These are phyloP conservation scores for Eucalyptus erythrocorys DNA, from an alignment of 345 rosid species.

Conservation along the genomic window DNA sequence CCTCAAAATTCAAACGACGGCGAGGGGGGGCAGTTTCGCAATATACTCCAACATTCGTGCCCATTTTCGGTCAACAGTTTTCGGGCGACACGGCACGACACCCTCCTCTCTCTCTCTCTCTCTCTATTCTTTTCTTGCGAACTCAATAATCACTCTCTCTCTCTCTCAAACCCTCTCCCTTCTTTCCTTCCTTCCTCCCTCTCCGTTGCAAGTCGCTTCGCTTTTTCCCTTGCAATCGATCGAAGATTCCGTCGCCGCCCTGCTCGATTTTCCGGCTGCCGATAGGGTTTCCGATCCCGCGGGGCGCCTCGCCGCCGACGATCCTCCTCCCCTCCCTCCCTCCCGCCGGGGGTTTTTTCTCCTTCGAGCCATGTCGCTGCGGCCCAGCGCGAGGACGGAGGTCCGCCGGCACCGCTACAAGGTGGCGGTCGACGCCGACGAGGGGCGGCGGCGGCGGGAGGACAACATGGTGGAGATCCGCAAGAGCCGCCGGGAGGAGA, in stretches of 20 bases:
- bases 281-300: not conserved
- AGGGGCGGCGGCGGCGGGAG: constrained; percentile 81
- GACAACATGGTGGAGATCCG: constrained; percentile 96
- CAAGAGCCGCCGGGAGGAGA: constrained; percentile 73
- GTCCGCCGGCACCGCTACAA: constrained; percentile 67
- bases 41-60: not conserved
- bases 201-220: not conserved
- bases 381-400: constrained; percentile 69
- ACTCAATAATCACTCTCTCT: not conserved
- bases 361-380: constrained; percentile 41
- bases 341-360: not conserved
- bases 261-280: not conserved
- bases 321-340: not conserved
- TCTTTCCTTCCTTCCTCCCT: not conserved
- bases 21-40: not conserved
- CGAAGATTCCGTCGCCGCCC: not conserved
- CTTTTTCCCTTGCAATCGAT: not conserved
- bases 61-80: not conserved
- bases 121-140: not conserved
- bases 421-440: constrained; percentile 78
- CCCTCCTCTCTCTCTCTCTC: not conserved
- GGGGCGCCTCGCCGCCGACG: not conserved
- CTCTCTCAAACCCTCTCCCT: not conserved
- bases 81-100: not conserved
- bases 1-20: not conserved